Conservation (phyloP, 805 yeast species). For the Jamesozyma hellenica region DNA sequence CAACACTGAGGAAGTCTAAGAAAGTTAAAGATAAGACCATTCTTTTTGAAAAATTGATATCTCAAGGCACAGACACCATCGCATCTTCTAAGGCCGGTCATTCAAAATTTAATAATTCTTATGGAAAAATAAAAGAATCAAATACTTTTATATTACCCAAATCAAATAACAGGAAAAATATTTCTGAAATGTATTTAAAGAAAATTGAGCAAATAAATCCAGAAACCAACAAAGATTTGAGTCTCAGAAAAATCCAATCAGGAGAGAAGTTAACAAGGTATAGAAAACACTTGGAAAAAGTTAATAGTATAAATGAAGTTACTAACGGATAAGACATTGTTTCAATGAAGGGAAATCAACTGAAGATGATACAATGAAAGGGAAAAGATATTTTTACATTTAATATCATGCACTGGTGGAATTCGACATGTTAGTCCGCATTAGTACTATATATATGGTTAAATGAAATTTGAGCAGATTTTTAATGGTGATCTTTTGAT, state of each 20-base stretch:
- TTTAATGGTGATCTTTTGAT: too few relatives aligned
- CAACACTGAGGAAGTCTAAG: slow-evolving; percentile 21
- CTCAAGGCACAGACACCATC: slow-evolving; percentile 2
- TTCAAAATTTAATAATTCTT: neutral
- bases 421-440: too few relatives aligned
- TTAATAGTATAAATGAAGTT: neutral
- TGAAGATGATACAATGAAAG: too few relatives aligned
- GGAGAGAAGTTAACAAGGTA: neutral
- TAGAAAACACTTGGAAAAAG: neutral
- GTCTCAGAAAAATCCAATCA: neutral
- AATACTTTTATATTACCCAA: slow-evolving; percentile 1
- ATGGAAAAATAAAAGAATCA: neutral
- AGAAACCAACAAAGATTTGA: neutral
- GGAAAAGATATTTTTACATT: too few relatives aligned
- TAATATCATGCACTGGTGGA: too few relatives aligned
- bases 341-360: too few relatives aligned
- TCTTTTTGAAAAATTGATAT: slow-evolving; percentile 23
- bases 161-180: slow-evolving; percentile 3
- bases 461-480: too few relatives aligned
- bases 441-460: too few relatives aligned
- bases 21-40: slow-evolving; percentile 27
- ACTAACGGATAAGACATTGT: too few relatives aligned
- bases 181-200: slow-evolving; percentile 4
- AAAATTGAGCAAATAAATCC: slow-evolving; percentile 1
- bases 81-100: slow-evolving; percentile 1